Evolutionary conservation across 352 stramenopile species (phyloP), one percentile per base, ranked within the genome.

Genomic region (Pythium biforme): DNA sequence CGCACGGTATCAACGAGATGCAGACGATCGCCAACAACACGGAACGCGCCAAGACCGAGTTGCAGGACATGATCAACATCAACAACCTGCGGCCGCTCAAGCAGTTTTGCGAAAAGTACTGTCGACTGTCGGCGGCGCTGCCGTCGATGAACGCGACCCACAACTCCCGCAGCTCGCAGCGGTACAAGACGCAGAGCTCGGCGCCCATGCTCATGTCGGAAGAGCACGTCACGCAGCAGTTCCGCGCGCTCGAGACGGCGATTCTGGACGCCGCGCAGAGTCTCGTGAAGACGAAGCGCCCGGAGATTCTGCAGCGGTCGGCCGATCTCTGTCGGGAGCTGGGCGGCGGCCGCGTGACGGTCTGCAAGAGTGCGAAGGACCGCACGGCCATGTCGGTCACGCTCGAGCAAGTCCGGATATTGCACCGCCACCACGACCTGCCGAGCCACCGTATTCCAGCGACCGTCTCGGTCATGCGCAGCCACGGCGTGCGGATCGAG

Each of bases 361-460:
- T 98, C 49, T 99, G 96, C 68, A 99, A 99, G 66, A 98, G 85
- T 72, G 96, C 96, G 17, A 99, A 99, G 72, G 96, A 99, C 76
- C 87, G 97, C 43, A 99, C 97, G 37, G 95, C 93, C 48, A 99
- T 99, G 97, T 97, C 96, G 20, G 89, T 98, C 26, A 99, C 96
- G 26, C 88, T 98, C 29, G 97, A 99, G 69, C 90, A 98, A 64
- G 91, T 92, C 29, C 85, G 86, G 27, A 93, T 96, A 31, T 55
- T 96, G 72, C 80, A 89, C 50, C 81, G 81, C 27, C 86, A 94
- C 66, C 87, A 96, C 62, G 86, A 92, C 50, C 59, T 96, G 47
- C 86, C 83, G 2, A 57, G 58, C 25, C 80, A 94, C 62, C 81
- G 83, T 31, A 83, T 94, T 8, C 79, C 82, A 17, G 82, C 82